Evolutionary conservation across 2,329 filamentous ascomycete species (phyloP), one percentile per base, ranked within the genome.

Genomic region (Aspergillus jensenii): DNA sequence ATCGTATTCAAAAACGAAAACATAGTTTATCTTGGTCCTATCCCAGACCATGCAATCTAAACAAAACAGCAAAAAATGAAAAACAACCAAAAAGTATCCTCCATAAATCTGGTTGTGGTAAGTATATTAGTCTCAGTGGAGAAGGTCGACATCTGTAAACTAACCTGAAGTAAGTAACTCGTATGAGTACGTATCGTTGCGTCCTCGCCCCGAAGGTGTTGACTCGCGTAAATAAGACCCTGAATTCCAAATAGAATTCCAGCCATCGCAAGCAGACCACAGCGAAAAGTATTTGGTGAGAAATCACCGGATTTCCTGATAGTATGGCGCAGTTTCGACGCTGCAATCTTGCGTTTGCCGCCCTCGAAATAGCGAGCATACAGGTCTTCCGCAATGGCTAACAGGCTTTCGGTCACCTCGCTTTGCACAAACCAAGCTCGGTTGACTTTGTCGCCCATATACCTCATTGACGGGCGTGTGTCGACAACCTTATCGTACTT

Each of bases 1-100:
- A 78, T 98, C 93, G 70, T 96, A 95, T 76, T 99, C 95, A 70
- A 99, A 99, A 65, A 98, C 91, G 74, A 97, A 97, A 54, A 89
- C 85, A 72, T 98, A 98, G 72, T 99, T 99, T 76, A 99, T 90
- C 75, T 93, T 96, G 71, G 88, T 87, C 52, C 79, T 80, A 6
- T 87, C 86, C 91, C 93, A 99, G 15, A 96, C 77, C 56, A 87
- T 87, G 72, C 93, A 96, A 68, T 92, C 88, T 37, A 96, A 68
- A 68, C 90, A 91, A 70, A 98, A 98, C n/a, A 96, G 78, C 9
- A 89, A 78, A 68, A 96, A 88, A 19, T 98, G 80, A 45, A 91
- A 82, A 5, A 96, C 82, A 74, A 91, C 87, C 27, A 98, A 80
- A 67, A 96, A 96, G 73, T 96, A 97, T 1, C 95, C 95, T 11